Conservation (phyloP, 2,329 filamentous ascomycete species). For the Pseudogymnoascus sp. region DNA sequence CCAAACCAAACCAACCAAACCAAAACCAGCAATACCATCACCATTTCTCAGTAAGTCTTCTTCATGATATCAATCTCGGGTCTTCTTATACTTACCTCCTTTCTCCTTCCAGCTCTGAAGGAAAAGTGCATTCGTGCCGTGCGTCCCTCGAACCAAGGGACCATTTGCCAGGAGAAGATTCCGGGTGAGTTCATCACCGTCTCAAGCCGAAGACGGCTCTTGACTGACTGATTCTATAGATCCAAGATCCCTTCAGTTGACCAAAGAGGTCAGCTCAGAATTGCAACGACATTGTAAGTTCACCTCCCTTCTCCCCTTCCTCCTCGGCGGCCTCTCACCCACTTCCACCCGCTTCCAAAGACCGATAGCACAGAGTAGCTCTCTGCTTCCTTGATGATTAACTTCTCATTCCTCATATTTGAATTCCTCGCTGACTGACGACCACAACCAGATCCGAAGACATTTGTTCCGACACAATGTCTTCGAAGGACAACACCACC, state of each 20-base stretch:
- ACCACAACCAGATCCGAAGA: neutral
- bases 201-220: neutral
- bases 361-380: neutral
- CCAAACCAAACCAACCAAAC: neutral
- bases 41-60: neutral
- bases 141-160: constrained; percentile 3
- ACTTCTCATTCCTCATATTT: neutral
- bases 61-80: neutral
- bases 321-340: neutral
- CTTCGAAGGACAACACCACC: neutral
- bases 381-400: neutral
- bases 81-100: neutral
- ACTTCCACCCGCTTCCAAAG: neutral
- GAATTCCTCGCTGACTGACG: neutral
- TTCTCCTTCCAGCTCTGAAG: neutral
- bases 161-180: neutral
- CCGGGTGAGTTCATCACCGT: neutral
- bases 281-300: neutral
- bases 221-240: neutral
- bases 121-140: neutral
- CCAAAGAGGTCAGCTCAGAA: neutral
- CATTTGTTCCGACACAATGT: neutral
- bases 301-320: neutral
- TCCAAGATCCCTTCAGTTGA: neutral
- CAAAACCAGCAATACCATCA: neutral